phyloP scores from a whole-genome alignment of 495 filamentous ascomycete species.

The Lasiosphaeria miniovina region DNA sequence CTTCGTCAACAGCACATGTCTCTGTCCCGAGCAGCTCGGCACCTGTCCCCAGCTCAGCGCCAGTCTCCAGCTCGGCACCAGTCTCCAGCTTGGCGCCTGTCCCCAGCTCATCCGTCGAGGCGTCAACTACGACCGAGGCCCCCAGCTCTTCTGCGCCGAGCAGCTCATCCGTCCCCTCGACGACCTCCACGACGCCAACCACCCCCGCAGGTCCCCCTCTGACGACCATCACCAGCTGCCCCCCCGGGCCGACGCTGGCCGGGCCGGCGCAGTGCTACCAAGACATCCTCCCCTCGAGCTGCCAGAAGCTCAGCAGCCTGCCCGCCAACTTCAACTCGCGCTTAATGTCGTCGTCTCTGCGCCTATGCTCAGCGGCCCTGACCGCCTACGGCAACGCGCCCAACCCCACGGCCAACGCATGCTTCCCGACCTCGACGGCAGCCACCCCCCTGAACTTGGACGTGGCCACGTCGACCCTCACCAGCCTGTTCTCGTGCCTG shows the following conservation, averaged over 20 bases:
- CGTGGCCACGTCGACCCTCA: conserved; percentile 7
- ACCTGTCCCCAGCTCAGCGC: neutral
- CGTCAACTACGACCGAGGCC: neutral
- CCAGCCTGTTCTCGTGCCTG: conserved; percentile 10
- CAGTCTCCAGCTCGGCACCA: neutral
- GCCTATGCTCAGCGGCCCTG: neutral
- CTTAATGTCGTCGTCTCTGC: conserved; percentile 2
- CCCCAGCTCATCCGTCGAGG: neutral
- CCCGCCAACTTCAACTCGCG: conserved; percentile 8
- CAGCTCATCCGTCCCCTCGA: neutral
- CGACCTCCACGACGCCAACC: neutral
- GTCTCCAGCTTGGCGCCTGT: neutral
- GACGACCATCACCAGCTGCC: conserved; percentile 13
- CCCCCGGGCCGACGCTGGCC: neutral
- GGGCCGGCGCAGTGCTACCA: conserved; percentile 5
- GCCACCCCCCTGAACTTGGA: conserved; percentile 2
- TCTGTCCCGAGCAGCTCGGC: neutral
- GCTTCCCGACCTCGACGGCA: conserved; percentile 10
- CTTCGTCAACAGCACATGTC: neutral
- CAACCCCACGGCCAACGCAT: conserved; percentile 4
- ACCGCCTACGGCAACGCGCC: conserved; percentile 7
- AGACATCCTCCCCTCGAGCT: neutral
- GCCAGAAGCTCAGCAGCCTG: conserved; percentile 4
- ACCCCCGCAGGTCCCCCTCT: conserved; percentile 5
- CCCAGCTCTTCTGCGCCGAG: neutral